Conservation (phyloP, 1,139 yeast species). For the Hyphopichia fennica region DNA sequence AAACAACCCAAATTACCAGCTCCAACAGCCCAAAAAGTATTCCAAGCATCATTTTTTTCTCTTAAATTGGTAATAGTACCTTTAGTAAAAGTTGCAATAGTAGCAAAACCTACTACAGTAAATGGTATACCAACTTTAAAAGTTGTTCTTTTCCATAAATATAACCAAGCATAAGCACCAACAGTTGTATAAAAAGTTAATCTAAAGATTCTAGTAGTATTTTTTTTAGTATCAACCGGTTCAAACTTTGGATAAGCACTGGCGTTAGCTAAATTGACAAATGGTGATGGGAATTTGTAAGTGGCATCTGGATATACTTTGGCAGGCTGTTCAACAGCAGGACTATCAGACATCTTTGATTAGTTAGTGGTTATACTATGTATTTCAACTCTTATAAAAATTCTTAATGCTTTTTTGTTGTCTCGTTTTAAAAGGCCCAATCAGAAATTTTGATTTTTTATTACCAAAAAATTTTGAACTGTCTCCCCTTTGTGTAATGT, state of each 20-base stretch:
- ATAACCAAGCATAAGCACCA: slow-evolving; percentile 51
- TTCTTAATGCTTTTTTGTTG: not conserved
- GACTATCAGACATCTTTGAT: slow-evolving; percentile 15
- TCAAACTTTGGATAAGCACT: slow-evolving; percentile 46
- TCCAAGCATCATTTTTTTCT: slow-evolving; percentile 53
- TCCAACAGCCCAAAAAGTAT: slow-evolving; percentile 47
- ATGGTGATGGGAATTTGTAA: slow-evolving; percentile 44
- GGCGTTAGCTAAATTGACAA: slow-evolving; percentile 40
- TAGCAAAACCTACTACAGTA: slow-evolving; percentile 41
- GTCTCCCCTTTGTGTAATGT: too few species aligned
- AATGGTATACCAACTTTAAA: slow-evolving; percentile 45
- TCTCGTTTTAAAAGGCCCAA: slow-evolving; percentile 13
- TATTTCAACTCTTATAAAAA: not conserved
- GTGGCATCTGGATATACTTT: slow-evolving; percentile 35
- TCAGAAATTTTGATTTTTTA: slow-evolving; percentile 17
- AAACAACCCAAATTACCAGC: slow-evolving; percentile 44
- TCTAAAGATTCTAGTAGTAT: slow-evolving; percentile 40
- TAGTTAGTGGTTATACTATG: not conserved
- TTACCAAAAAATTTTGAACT: not conserved
- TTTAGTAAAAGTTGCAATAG: slow-evolving; percentile 44
- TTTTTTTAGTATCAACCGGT: slow-evolving; percentile 46
- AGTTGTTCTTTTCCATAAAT: slow-evolving; percentile 48
- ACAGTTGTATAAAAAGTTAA: slow-evolving; percentile 46
- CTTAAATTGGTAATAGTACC: slow-evolving; percentile 45
- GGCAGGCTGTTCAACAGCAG: slow-evolving; percentile 12